Conservation (phyloP, 192 early-diverging fungal species). For the Martensiomyces pterosporus region DNA sequence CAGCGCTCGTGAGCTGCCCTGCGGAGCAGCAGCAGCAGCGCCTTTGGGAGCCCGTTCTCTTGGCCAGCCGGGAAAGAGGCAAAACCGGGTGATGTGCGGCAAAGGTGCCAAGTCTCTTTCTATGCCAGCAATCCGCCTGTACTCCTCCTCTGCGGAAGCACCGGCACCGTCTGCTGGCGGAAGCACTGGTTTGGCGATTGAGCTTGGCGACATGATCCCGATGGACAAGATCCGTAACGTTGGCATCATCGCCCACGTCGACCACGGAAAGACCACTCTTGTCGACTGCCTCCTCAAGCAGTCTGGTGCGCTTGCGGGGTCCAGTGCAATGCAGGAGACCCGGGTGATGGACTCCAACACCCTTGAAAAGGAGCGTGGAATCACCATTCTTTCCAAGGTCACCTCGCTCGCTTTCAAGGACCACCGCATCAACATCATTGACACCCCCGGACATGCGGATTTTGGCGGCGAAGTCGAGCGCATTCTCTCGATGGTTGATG, state of each 20-base stretch:
- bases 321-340: conserved; percentile 54
- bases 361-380: conserved; percentile 82
- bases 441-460: conserved; percentile 76
- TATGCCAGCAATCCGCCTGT: not conserved
- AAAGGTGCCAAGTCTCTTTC: too few species aligned
- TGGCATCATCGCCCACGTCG: conserved; percentile 74
- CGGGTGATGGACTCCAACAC: conserved; percentile 85
- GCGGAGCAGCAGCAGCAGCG: not conserved
- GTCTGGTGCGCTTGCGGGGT: conserved; percentile 51
- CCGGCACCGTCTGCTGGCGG: not conserved
- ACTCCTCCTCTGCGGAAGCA: not conserved
- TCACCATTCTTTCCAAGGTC: conserved; percentile 81
- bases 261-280: conserved; percentile 80
- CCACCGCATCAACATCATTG: conserved; percentile 83
- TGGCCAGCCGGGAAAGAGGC: too few species aligned
- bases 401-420: conserved; percentile 70
- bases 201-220: conserved; percentile 46
- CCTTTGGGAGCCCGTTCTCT: too few species aligned
- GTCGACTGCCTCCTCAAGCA: conserved; percentile 61
- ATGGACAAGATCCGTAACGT: conserved; percentile 50
- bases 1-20: not conserved
- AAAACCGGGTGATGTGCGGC: too few species aligned
- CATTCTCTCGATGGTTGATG: conserved; percentile 85
- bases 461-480: conserved; percentile 79
- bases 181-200: conserved; percentile 1